Conservation (phyloP, 208 protist genomes). For the Herpetomonas samuelpessoai region DNA sequence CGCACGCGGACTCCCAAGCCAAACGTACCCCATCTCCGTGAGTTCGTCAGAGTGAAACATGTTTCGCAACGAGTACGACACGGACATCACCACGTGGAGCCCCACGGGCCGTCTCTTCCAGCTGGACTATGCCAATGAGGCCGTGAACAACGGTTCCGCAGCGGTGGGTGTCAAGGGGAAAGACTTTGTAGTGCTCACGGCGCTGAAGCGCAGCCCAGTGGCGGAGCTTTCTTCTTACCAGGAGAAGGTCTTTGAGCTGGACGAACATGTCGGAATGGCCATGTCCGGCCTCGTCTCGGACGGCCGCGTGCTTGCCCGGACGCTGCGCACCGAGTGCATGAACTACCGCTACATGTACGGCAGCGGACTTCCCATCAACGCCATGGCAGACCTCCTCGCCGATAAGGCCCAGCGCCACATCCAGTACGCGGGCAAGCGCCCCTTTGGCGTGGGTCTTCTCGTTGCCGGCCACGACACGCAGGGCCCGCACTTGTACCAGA, state of each 20-base stretch:
- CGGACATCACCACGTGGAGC: conserved; percentile 99
- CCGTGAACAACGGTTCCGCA: conserved; percentile 99
- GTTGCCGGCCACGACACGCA: conserved; percentile 94
- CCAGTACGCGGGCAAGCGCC: conserved; percentile 93
- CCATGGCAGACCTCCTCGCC: conserved; percentile 80
- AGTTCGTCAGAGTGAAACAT: conserved; percentile 34
- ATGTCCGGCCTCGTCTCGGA: conserved; percentile 98
- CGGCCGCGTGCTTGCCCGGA: conserved; percentile 93
- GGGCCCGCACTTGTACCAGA: conserved; percentile 96
- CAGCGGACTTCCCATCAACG: conserved; percentile 58
- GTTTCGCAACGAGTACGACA: conserved; percentile 97
- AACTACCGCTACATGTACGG: conserved; percentile 96
- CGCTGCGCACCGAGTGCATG: conserved; percentile 96
- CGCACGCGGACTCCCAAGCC: neutral
- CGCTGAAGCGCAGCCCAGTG: conserved; percentile 92
- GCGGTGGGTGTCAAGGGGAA: conserved; percentile 96
- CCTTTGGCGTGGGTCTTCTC: conserved; percentile 99
- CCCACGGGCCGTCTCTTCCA: conserved; percentile 97
- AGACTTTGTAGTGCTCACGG: conserved; percentile 93
- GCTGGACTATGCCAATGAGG: conserved; percentile 99
- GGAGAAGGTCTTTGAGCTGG: conserved; percentile 97
- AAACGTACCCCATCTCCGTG: neutral
- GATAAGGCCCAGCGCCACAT: conserved; percentile 98
- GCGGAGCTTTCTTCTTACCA: conserved; percentile 98
- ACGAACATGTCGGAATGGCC: conserved; percentile 98